These are phyloP conservation scores for Leptographium wingfieldii DNA, from an alignment of 2,329 filamentous ascomycete genomes.

Conservation along the genomic window DNA sequence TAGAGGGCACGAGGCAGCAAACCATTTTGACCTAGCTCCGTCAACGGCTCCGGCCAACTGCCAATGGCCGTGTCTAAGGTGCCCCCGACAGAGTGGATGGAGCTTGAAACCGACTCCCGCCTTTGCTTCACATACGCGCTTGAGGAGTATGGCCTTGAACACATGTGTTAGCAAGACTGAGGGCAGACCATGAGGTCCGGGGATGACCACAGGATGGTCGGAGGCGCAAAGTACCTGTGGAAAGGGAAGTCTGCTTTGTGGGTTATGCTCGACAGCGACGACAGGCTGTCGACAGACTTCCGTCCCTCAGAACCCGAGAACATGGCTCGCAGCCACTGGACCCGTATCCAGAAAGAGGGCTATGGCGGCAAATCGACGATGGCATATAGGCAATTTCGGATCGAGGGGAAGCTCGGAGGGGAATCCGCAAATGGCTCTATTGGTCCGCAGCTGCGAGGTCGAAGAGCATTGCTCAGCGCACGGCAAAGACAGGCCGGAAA, in stretches of 20 bases:
- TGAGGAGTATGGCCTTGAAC: background rate
- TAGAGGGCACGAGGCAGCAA: conserved; percentile 8
- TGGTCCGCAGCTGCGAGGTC: background rate
- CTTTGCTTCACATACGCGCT: conserved; percentile 32
- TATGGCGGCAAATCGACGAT: background rate
- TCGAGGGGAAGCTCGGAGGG: background rate
- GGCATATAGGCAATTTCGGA: conserved; percentile 5
- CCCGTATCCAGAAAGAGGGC: conserved; percentile 1
- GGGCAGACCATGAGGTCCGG: background rate
- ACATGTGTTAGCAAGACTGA: background rate
- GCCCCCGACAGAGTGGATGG: conserved; percentile 78
- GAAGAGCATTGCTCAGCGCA: background rate
- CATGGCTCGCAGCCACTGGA: conserved; percentile 29
- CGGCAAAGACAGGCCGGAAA: background rate
- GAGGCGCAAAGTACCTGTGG: conserved; percentile 33
- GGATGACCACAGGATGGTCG: background rate
- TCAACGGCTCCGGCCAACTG: conserved; percentile 41
- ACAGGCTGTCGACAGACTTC: conserved; percentile 54
- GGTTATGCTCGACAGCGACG: conserved; percentile 30
- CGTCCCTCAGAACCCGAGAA: conserved; percentile 44
- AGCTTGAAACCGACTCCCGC: conserved; percentile 76
- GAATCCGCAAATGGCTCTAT: background rate
- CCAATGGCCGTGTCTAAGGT: conserved; percentile 56
- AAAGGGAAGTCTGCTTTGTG: conserved; percentile 44
- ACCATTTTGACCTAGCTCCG: conserved; percentile 79